Evolutionary conservation across 2,329 filamentous ascomycete genomes (phyloP), one percentile per base, ranked within the genome.

Genomic region (Exophiala dermatitidis): DNA sequence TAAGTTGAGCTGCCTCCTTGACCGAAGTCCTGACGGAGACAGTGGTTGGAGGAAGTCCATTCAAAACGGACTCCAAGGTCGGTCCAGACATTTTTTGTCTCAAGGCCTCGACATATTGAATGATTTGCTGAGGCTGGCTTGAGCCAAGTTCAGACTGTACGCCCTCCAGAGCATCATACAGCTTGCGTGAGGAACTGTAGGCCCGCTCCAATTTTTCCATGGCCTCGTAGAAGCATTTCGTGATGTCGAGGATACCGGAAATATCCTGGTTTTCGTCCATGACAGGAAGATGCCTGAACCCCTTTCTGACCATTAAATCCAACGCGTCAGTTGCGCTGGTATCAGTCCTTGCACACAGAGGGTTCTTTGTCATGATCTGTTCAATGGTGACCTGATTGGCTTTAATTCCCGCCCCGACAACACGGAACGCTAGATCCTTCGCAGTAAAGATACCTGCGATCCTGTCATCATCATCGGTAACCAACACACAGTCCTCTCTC

Each of bases 201-300:
- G 93, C 93, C 48, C 93, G 86, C 77, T 98, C 93, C 56, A 98
- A 76, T 77, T 98, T 98, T 77, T 98, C 93, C 93, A 98, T 98
- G 41, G 93, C 93, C 73, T 98, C 93, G 73, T 98, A 98, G 72
- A 98, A 98, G 74, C 93, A 98, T 74, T 97, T 98, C 53, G 93
- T 98, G 65, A 98, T 98, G 71, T 98, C 93, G 50, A 98, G 77
- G 62, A 98, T 90, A 76, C 93, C 93, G 5, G 90, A 95, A 59
- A 98, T 98, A 67, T 98, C 91, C 72, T 98, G 93, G 71, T 98
- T 97, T 76, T 98, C 93, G 72, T 98, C 93, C 93, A 98, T 98
- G 61, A 98, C 93, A 2, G 93, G 93, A 67, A 98, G 72, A 75
- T 98, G 93, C 63, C 93, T 84, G 77, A 98, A 98, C 12, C 93